Evolutionary conservation across 805 yeast genomes (phyloP).

Genomic region (Lachancea thermotolerans): DNA sequence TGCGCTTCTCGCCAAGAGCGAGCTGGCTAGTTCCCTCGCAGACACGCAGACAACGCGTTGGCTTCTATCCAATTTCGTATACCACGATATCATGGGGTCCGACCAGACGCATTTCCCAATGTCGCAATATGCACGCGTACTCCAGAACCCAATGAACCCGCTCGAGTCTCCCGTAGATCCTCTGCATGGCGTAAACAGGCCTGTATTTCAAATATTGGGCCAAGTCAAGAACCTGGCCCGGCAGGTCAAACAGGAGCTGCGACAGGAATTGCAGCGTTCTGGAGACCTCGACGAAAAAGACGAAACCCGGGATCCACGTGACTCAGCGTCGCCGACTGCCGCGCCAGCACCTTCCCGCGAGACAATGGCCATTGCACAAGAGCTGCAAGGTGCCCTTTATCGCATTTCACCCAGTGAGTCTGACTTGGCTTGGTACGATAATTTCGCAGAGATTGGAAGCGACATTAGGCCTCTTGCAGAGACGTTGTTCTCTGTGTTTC

Average conservation of each 20-base stretch:
- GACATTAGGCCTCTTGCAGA: slow-evolving; percentile 59
- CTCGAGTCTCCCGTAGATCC: slow-evolving; percentile 43
- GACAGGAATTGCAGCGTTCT: slow-evolving; percentile 10
- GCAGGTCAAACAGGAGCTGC: slow-evolving; percentile 37
- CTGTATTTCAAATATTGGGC: slow-evolving; percentile 59
- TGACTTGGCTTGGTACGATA: slow-evolving; percentile 20
- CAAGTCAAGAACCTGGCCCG: slow-evolving; percentile 57
- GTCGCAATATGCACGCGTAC: slow-evolving; percentile 50
- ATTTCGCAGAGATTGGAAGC: slow-evolving; percentile 17
- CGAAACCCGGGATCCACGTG: no score
- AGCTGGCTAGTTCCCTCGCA: neutral
- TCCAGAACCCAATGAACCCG: slow-evolving; percentile 20
- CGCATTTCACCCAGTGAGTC: slow-evolving; percentile 11
- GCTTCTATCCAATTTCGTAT: slow-evolving; percentile 71
- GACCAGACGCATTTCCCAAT: slow-evolving; percentile 61
- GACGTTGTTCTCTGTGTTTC: slow-evolving; percentile 65
- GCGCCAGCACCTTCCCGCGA: slow-evolving; percentile 13
- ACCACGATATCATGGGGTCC: slow-evolving; percentile 68
- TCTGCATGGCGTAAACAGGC: slow-evolving; percentile 64
- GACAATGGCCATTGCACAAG: slow-evolving; percentile 15
- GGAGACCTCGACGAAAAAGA: neutral
- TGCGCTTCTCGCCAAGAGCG: slow-evolving; percentile 3
- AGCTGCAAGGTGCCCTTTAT: slow-evolving; percentile 12
- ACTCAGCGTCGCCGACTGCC: neutral
- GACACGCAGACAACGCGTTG: slow-evolving; percentile 36